These are phyloP conservation scores for Teunomyces stri DNA, from an alignment of 805 yeast species.

Conservation along the genomic window DNA sequence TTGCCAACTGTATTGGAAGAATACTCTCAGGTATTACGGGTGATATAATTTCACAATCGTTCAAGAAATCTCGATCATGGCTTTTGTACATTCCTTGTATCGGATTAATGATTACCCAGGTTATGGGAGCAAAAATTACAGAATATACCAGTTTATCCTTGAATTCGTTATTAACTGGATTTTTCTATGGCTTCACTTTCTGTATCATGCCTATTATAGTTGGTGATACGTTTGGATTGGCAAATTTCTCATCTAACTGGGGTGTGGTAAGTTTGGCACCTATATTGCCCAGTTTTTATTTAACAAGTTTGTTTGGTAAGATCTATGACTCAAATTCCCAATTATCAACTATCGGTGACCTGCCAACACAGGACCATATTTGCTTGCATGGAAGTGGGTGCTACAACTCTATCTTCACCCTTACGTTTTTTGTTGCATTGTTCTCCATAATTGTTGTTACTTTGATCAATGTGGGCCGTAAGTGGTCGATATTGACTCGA, in stretches of 20 bases:
- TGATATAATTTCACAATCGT: slow-evolving; percentile 52
- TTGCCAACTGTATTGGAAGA: slow-evolving; percentile 67
- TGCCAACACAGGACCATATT: slow-evolving; percentile 10
- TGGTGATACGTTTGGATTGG: slow-evolving; percentile 72
- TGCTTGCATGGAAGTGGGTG: slow-evolving; percentile 36
- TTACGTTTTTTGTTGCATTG: slow-evolving; percentile 34
- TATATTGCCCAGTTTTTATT: slow-evolving; percentile 54
- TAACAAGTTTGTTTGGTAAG: slow-evolving; percentile 62
- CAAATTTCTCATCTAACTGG: slow-evolving; percentile 67
- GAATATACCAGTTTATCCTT: slow-evolving; percentile 42
- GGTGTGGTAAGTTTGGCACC: slow-evolving; percentile 71
- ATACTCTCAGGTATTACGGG: slow-evolving; percentile 61
- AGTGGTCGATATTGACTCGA: slow-evolving; percentile 1
- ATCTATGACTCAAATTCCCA: slow-evolving; percentile 51
- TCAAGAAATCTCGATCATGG: slow-evolving; percentile 49
- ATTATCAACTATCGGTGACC: slow-evolving; percentile 6
- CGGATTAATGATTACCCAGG: slow-evolving; percentile 50
- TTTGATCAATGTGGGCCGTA: slow-evolving; percentile 4
- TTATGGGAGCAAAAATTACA: slow-evolving; percentile 38
- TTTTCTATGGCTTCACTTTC: slow-evolving; percentile 71
- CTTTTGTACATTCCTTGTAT: slow-evolving; percentile 52
- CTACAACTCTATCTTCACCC: slow-evolving; percentile 46
- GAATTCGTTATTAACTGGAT: slow-evolving; percentile 58
- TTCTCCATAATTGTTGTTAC: slow-evolving; percentile 20
- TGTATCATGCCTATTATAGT: slow-evolving; percentile 74